Percentiles rank a stretch among this genome's conserved stretches.
These are phyloP conservation scores for Dendrobium chrysotoxum DNA, from an alignment of 106 monocot genomes.

Conservation along the genomic window DNA sequence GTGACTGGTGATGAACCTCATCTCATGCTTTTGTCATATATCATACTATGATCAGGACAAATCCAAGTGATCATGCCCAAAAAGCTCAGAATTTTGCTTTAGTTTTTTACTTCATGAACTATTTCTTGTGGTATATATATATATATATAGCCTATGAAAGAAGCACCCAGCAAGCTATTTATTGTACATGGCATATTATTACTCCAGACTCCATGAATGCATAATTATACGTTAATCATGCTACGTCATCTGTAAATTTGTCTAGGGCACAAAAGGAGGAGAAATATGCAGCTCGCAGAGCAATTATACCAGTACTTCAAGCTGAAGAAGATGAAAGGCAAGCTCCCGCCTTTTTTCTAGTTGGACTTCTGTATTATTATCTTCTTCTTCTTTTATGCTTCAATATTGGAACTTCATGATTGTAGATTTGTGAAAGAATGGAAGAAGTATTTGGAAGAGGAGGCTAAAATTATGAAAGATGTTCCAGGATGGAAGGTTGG, in stretches of 20 bases:
- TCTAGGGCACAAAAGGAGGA: constrained; percentile 84
- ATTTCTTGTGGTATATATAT: too few relatives aligned
- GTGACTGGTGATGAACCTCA: too few relatives aligned
- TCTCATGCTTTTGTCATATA: too few relatives aligned
- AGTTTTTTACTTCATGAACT: too few relatives aligned
- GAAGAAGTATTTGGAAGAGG: constrained; percentile 74
- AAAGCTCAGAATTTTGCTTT: too few relatives aligned
- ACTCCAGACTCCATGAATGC: background rate
- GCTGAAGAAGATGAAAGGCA: constrained; percentile 97
- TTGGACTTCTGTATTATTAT: background rate
- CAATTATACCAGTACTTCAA: constrained; percentile 85
- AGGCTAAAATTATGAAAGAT: constrained; percentile 93
- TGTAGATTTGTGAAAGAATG: constrained; percentile 81
- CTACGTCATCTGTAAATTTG: background rate
- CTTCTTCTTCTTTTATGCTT: background rate
- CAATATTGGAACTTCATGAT: too few relatives aligned
- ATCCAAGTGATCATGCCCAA: too few relatives aligned
- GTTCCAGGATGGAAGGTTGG: constrained; percentile 95
- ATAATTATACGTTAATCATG: background rate
- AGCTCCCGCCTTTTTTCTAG: background rate
- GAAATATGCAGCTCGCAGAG: constrained; percentile 87
- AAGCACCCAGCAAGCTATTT: too few relatives aligned
- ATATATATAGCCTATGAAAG: too few relatives aligned
- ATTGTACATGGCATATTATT: background rate
- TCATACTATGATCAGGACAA: too few relatives aligned